phyloP scores from a whole-genome alignment of 2,329 filamentous ascomycete genomes.

The Fonsecaea multimorphosa region DNA sequence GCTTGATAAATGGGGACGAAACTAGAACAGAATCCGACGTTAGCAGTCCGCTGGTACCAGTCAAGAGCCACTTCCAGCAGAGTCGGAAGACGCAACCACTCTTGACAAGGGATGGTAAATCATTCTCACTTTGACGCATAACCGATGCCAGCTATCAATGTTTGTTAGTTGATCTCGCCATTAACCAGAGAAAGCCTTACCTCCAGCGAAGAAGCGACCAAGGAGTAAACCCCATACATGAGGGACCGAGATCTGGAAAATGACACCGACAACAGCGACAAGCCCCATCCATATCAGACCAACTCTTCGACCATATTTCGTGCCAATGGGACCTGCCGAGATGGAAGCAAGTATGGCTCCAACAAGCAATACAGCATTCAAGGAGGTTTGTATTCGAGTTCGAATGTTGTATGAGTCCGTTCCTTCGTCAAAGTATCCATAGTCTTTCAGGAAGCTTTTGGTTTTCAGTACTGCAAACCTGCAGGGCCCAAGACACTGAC shows the following conservation, averaged over 20 bases:
- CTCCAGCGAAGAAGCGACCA: constrained; percentile 15
- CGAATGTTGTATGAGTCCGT: constrained; percentile 13
- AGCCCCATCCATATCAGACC: constrained; percentile 8
- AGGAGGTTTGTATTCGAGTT: constrained; percentile 2
- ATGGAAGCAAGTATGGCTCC: constrained; percentile 1
- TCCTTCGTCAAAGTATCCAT: constrained; percentile 11
- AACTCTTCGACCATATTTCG: constrained; percentile 17
- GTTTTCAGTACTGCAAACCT: not conserved
- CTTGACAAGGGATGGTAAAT: not conserved
- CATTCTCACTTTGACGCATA: constrained; percentile 1
- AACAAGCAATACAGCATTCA: constrained; percentile 14
- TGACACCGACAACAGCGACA: constrained; percentile 7
- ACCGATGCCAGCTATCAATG: not conserved
- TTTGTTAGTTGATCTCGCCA: not conserved
- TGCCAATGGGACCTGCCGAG: constrained; percentile 10
- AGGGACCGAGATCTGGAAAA: constrained; percentile 10
- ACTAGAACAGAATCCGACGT: not conserved
- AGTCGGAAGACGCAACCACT: not conserved
- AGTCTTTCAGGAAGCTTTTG: constrained; percentile 15
- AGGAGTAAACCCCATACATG: constrained; percentile 10
- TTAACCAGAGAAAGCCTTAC: not conserved
- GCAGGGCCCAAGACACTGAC: not conserved
- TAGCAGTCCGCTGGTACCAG: not conserved
- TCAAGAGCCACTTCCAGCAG: not conserved
- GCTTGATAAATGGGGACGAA: constrained; percentile 2